Conservation (phyloP, 768 basidiomycete species). For the Kwoniella botswanensis region DNA sequence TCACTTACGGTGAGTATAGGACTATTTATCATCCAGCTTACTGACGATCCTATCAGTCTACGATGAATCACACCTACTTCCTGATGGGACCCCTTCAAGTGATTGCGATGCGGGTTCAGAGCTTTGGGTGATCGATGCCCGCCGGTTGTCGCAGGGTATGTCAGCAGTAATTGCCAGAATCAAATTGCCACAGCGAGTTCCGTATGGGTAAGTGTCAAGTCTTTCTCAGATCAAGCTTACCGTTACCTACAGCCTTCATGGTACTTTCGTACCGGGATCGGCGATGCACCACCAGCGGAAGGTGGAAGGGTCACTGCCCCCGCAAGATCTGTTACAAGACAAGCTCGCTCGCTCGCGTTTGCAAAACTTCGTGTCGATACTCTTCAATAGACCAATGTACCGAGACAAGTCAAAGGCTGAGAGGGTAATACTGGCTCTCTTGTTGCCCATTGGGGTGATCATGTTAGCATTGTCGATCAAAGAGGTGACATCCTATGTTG, state of each 20-base stretch:
- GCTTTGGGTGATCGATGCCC: conserved; percentile 60
- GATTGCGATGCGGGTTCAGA: conserved; percentile 53
- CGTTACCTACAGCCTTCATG: conserved; percentile 42
- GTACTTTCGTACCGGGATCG: conserved; percentile 42
- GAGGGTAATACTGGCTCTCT: conserved; percentile 31
- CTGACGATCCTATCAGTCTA: conserved; percentile 45
- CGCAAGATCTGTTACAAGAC: conserved; percentile 44
- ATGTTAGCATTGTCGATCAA: conserved; percentile 36
- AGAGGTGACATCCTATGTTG: conserved; percentile 11
- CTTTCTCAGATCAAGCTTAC: neutral
- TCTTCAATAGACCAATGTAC: conserved; percentile 41
- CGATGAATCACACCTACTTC: conserved; percentile 56
- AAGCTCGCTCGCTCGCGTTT: conserved; percentile 48
- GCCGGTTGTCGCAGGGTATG: conserved; percentile 48
- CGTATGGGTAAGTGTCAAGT: conserved; percentile 49
- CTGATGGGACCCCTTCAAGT: conserved; percentile 45
- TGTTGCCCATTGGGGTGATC: conserved; percentile 43
- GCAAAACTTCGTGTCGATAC: conserved; percentile 46
- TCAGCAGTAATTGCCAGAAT: conserved; percentile 50
- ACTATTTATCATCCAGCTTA: conserved; percentile 14
- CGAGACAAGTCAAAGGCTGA: conserved; percentile 40
- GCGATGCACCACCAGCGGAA: conserved; percentile 35
- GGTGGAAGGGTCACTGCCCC: conserved; percentile 25
- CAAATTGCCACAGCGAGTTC: conserved; percentile 56
- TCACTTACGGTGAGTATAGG: conserved; percentile 56